phyloP scores from a whole-genome alignment of 2,329 filamentous ascomycete genomes.

The Nemania abortiva region DNA sequence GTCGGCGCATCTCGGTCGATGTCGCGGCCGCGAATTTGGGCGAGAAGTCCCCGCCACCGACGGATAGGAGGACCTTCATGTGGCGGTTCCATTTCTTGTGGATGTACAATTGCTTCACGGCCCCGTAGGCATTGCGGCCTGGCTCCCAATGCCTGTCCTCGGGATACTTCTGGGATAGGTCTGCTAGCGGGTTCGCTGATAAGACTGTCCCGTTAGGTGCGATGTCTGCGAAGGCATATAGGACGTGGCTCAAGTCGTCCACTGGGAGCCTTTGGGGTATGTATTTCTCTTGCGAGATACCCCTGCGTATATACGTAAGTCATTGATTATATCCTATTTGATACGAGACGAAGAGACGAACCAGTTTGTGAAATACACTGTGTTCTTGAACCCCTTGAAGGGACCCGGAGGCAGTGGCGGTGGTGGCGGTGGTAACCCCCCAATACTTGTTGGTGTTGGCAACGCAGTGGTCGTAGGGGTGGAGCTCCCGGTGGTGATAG shows the following conservation, averaged over 20 bases:
- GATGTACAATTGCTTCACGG: slow-evolving; percentile 79
- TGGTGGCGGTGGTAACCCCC: slow-evolving; percentile 34
- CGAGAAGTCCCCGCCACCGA: slow-evolving; percentile 85
- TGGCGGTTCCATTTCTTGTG: slow-evolving; percentile 82
- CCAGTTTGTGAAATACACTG: slow-evolving; percentile 69
- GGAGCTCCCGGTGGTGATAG: slow-evolving; percentile 31
- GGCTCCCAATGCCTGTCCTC: slow-evolving; percentile 67
- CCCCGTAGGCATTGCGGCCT: slow-evolving; percentile 77
- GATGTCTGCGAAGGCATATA: slow-evolving; percentile 70
- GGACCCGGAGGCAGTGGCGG: slow-evolving; percentile 40
- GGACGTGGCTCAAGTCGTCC: slow-evolving; percentile 77
- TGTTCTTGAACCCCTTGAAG: slow-evolving; percentile 54
- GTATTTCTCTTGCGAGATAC: slow-evolving; percentile 63
- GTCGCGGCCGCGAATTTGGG: slow-evolving; percentile 74
- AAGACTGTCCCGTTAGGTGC: slow-evolving; percentile 60
- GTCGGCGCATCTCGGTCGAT: slow-evolving; percentile 70
- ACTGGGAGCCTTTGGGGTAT: slow-evolving; percentile 76
- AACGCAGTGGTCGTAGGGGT: slow-evolving; percentile 32
- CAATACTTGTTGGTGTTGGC: slow-evolving; percentile 38
- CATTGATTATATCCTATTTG: not conserved
- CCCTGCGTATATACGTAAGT: slow-evolving; percentile 49
- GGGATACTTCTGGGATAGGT: slow-evolving; percentile 76
- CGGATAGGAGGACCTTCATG: slow-evolving; percentile 82
- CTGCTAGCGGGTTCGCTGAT: slow-evolving; percentile 72
- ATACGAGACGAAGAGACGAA: slow-evolving; percentile 53